These are phyloP conservation scores for Crotalaria pallida DNA, from an alignment of 306 rosid genomes.

Conservation along the genomic window DNA sequence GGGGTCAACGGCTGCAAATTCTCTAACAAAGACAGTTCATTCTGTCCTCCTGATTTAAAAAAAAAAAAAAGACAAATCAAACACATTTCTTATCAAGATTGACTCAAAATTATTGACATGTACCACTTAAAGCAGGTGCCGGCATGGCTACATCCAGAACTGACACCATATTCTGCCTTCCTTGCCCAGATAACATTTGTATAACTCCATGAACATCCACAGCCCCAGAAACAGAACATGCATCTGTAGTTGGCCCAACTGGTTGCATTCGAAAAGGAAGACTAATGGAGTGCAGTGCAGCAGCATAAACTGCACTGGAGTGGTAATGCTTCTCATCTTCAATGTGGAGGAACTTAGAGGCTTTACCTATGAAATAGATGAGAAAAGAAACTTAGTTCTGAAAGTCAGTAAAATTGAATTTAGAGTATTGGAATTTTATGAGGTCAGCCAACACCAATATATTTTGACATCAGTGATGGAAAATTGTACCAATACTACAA, in stretches of 20 bases:
- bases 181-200: conserved; percentile 68
- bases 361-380: conserved; percentile 55
- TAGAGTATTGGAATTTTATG: conserved; percentile 2
- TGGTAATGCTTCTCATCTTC: conserved; percentile 69
- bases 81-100: conserved; percentile 4
- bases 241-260: conserved; percentile 51
- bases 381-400: conserved; percentile 6
- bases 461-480: neutral
- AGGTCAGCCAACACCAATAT: conserved; percentile 15
- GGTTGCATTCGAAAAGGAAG: conserved; percentile 81
- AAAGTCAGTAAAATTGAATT: conserved; percentile 12
- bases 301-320: conserved; percentile 79
- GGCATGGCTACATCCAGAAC: conserved; percentile 86
- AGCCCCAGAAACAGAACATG: conserved; percentile 59
- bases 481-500: neutral
- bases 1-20: conserved; percentile 72
- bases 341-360: conserved; percentile 50
- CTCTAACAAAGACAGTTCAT: conserved; percentile 38
- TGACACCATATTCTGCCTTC: conserved; percentile 71
- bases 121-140: conserved; percentile 72
- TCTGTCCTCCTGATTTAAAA: conserved; percentile 45
- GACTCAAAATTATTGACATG: neutral
- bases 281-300: conserved; percentile 71
- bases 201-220: conserved; percentile 57
- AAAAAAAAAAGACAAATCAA: conserved; percentile 30